Evolutionary conservation across 2,329 filamentous ascomycete genomes (phyloP), one percentile per base, ranked within the genome.

Genomic region (Penicillium janthinellum): DNA sequence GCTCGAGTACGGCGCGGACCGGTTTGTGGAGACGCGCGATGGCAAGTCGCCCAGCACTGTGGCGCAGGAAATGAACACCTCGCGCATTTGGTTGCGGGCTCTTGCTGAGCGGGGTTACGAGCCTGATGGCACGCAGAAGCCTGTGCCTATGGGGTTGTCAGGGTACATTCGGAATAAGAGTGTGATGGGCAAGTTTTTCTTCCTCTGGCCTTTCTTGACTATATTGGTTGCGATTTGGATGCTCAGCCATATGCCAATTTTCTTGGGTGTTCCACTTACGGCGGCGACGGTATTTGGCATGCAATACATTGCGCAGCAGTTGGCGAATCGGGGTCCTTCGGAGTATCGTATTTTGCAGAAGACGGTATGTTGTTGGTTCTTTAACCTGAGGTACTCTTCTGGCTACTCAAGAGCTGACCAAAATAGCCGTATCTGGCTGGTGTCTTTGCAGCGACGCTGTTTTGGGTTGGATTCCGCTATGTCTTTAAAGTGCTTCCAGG

Each of bases 1-100:
- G 47, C 85, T 99, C 67, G 95, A 99, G 79, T 97, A 97, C 75
- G 96, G 95, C 49, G 88, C 93, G 28, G 95, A 99, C 77, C 86
- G 95, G 48, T 98, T 96, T 73, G 92, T 90, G 39, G 90, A 92
- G 78, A 97, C 93, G 31, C 84, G 87, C 56, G 90, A 92, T 49
- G 94, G 94, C 63, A 98, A 99, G 83, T 95, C 92, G 7, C 95
- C 95, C 0, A 86, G 88, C 0, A 85, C 88, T 55, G 96, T 93
- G 8, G 94, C 95, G 1, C 84, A 87, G 67, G 95, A 98, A 75
- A 93, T 99, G 82, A 96, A 95, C 73, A 96, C 92, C 0, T 82
- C 85, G 50, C 83, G 85, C 25, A 88, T 92, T 54, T 98, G 93
- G 91, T 88, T 90, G 66, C 86, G 88, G 66, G 92, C 93, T 5